These are phyloP conservation scores for Candida takata DNA, from an alignment of 805 yeast species.

Conservation along the genomic window DNA sequence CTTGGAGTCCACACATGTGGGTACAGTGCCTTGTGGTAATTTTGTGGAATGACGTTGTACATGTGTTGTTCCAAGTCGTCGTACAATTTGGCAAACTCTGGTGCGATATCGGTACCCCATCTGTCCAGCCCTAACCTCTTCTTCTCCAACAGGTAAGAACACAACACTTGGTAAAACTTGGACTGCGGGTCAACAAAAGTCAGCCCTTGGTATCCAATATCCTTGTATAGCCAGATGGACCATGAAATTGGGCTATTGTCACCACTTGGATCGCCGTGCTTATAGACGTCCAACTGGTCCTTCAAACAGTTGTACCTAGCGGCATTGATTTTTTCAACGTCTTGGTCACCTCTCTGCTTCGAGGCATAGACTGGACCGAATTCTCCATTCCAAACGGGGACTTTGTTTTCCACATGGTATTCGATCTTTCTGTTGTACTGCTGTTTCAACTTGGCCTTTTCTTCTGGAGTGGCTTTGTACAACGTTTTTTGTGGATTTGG, in stretches of 20 bases:
- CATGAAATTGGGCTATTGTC: slow-evolving; percentile 38
- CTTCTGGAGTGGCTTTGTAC: slow-evolving; percentile 31
- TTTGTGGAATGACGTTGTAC: slow-evolving; percentile 33
- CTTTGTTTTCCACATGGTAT: slow-evolving; percentile 31
- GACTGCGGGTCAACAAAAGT: slow-evolving; percentile 39
- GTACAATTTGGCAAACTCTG: slow-evolving; percentile 32
- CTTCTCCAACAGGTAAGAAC: slow-evolving; percentile 37
- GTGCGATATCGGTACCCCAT: slow-evolving; percentile 44
- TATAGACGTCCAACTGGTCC: slow-evolving; percentile 40
- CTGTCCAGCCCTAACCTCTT: slow-evolving; percentile 39
- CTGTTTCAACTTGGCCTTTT: slow-evolving; percentile 28
- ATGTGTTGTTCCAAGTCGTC: slow-evolving; percentile 31
- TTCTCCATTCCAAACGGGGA: slow-evolving; percentile 50
- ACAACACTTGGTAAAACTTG: slow-evolving; percentile 35
- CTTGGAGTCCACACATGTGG: slow-evolving; percentile 34
- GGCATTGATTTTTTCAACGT: slow-evolving; percentile 31
- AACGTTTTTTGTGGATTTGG: slow-evolving; percentile 29
- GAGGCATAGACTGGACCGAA: slow-evolving; percentile 46
- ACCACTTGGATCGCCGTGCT: slow-evolving; percentile 41
- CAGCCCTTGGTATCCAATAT: slow-evolving; percentile 45
- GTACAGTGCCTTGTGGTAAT: slow-evolving; percentile 33
- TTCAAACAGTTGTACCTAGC: slow-evolving; percentile 32
- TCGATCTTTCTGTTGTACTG: slow-evolving; percentile 39
- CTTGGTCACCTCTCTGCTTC: slow-evolving; percentile 33
- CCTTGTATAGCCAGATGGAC: slow-evolving; percentile 50